Evolutionary conservation across 192 early-diverging fungal species (phyloP).

Genomic region (Umbelopsis isabellina): DNA sequence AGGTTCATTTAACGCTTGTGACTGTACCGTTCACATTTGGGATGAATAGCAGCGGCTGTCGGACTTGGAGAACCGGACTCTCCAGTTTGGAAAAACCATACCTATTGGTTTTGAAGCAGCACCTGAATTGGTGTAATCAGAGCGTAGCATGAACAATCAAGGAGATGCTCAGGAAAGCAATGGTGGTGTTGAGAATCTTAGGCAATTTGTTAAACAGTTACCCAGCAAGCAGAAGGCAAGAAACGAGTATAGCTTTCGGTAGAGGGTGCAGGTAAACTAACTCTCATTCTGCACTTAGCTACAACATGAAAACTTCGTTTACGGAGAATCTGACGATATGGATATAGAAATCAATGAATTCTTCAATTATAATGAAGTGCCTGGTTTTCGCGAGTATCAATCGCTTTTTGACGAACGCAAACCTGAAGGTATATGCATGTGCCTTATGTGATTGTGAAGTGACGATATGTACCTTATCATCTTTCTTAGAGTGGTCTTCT

Average conservation of each 20-base stretch:
- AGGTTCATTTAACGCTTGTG: too few relatives aligned
- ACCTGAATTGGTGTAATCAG: too few relatives aligned
- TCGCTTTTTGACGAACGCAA: conserved; percentile 45
- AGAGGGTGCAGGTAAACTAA: background rate
- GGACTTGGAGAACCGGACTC: too few relatives aligned
- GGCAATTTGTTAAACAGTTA: conserved; percentile 53
- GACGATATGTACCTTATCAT: too few relatives aligned
- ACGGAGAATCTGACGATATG: conserved; percentile 53
- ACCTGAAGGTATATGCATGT: background rate
- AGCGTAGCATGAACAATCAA: background rate
- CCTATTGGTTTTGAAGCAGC: too few relatives aligned
- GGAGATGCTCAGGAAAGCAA: background rate
- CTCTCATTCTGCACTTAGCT: conserved; percentile 4
- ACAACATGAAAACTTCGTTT: conserved; percentile 51
- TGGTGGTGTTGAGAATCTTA: conserved; percentile 29
- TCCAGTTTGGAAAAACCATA: too few relatives aligned
- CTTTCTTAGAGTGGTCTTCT: background rate
- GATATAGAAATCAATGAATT: conserved; percentile 62
- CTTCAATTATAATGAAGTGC: conserved; percentile 55
- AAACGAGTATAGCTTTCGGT: background rate
- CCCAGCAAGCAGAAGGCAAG: conserved; percentile 54
- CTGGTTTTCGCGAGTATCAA: conserved; percentile 45
- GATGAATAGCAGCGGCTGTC: too few relatives aligned
- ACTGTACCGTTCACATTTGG: too few relatives aligned
- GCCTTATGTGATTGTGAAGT: background rate